These are phyloP conservation scores for Chalciporus piperatus DNA, from an alignment of 768 basidiomycete genomes.

Conservation along the genomic window DNA sequence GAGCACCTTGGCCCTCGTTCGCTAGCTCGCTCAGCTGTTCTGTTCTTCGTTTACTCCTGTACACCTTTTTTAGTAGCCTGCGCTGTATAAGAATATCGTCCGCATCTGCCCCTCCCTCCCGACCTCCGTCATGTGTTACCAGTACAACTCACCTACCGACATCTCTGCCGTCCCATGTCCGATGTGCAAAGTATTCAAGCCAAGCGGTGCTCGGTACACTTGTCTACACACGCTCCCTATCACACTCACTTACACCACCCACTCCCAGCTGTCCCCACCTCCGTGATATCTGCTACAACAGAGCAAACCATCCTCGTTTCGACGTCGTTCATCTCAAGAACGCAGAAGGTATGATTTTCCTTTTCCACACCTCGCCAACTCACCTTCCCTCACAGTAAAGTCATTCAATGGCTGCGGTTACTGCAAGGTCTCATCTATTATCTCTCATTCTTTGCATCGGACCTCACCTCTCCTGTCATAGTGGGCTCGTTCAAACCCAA, in stretches of 20 bases:
- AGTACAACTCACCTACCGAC: conserved; percentile 61
- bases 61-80: conserved; percentile 31
- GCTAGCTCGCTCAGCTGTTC: neutral
- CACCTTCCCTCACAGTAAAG: conserved; percentile 49
- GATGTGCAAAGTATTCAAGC: conserved; percentile 83
- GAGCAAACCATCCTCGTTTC: conserved; percentile 67
- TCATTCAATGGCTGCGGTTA: conserved; percentile 85
- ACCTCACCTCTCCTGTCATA: conserved; percentile 35
- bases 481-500: conserved; percentile 71
- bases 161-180: conserved; percentile 68
- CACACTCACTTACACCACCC: conserved; percentile 8
- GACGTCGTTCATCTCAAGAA: conserved; percentile 81
- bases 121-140: conserved; percentile 63
- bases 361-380: conserved; percentile 13
- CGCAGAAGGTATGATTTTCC: conserved; percentile 65
- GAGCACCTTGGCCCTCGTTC: neutral
- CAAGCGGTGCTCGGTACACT: conserved; percentile 41
- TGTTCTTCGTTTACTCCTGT: neutral
- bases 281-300: conserved; percentile 73
- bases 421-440: conserved; percentile 65
- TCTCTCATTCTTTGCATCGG: conserved; percentile 18
- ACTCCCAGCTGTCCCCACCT: conserved; percentile 68
- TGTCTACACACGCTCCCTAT: conserved; percentile 32
- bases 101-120: conserved; percentile 17
- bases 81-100: conserved; percentile 30